Conservation (phyloP, 2,329 filamentous ascomycete species). For the Whalleya microplaca region DNA sequence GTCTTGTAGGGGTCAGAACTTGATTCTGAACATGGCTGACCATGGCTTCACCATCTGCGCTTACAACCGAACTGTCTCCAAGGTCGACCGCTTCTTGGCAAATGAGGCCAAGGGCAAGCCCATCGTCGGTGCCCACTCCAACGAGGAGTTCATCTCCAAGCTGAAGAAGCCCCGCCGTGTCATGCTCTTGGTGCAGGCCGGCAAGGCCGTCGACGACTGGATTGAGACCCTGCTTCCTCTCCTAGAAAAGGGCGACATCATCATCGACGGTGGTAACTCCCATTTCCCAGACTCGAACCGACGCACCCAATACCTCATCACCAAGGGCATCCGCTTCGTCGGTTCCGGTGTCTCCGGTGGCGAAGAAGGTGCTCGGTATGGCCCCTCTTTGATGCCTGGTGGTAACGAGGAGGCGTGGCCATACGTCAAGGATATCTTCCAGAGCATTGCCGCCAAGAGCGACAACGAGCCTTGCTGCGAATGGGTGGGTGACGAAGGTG, state of each 20-base stretch:
- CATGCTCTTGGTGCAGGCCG: conserved; percentile 99
- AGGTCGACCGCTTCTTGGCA: conserved; percentile 92
- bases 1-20: conserved; percentile 69
- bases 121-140: conserved; percentile 89
- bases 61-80: conserved; percentile 97
- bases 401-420: conserved; percentile 98
- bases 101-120: conserved; percentile 96
- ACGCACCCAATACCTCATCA: conserved; percentile 82
- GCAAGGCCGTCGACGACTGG: conserved; percentile 97
- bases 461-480: conserved; percentile 98
- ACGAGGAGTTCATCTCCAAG: conserved; percentile 94
- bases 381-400: conserved; percentile 97
- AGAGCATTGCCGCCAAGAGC: conserved; percentile 96
- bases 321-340: conserved; percentile 93
- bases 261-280: conserved; percentile 99
- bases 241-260: conserved; percentile 88
- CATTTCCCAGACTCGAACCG: conserved; percentile 99
- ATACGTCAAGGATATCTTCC: conserved; percentile 98
- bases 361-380: conserved; percentile 98
- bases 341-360: conserved; percentile 97
- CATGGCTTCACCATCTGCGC: conserved; percentile 96
- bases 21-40: conserved; percentile 88
- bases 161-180: conserved; percentile 96
- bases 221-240: conserved; percentile 91
- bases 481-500: conserved; percentile 99